phyloP scores from a whole-genome alignment of 306 rosid genomes.

The Medicago arabica region DNA sequence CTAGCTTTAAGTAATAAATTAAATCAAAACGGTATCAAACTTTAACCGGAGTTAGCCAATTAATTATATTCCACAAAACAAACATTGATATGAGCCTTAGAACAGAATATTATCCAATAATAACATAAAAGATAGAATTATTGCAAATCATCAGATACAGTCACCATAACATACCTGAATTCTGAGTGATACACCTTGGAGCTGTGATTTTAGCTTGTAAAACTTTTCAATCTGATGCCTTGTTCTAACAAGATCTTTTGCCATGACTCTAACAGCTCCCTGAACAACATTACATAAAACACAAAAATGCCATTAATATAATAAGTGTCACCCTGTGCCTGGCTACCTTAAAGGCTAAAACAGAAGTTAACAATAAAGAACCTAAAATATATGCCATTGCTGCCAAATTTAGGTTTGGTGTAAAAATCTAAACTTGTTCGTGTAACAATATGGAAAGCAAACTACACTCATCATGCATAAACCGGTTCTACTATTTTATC shows the following conservation, averaged over 20 bases:
- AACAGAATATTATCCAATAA: slow-evolving; percentile 13
- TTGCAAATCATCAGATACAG: slow-evolving; percentile 18
- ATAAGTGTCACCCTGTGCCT: neutral
- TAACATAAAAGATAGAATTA: slow-evolving; percentile 1
- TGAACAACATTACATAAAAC: slow-evolving; percentile 50
- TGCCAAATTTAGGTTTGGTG: slow-evolving; percentile 6
- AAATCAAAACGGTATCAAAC: slow-evolving; percentile 11
- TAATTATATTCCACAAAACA: slow-evolving; percentile 32
- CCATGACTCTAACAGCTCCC: slow-evolving; percentile 99
- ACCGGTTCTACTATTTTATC: slow-evolving; percentile 1
- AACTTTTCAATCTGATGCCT: slow-evolving; percentile 97
- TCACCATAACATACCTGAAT: slow-evolving; percentile 73
- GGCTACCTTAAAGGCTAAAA: slow-evolving; percentile 27
- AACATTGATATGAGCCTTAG: slow-evolving; percentile 24
- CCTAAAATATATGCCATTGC: neutral
- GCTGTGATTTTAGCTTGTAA: slow-evolving; percentile 98
- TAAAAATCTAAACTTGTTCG: neutral
- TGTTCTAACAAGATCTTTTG: slow-evolving; percentile 96
- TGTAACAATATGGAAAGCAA: slow-evolving; percentile 12
- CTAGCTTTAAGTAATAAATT: slow-evolving; percentile 20
- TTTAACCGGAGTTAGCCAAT: neutral
- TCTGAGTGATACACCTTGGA: slow-evolving; percentile 97
- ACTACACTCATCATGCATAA: neutral
- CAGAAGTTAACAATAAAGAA: slow-evolving; percentile 24
- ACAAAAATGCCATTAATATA: slow-evolving; percentile 39